A percentile compares a stretch with the other conserved stretches of the same genome.
These are phyloP conservation scores for Echium plantagineum DNA, from an alignment of 257 asterid species.

Conservation along the genomic window DNA sequence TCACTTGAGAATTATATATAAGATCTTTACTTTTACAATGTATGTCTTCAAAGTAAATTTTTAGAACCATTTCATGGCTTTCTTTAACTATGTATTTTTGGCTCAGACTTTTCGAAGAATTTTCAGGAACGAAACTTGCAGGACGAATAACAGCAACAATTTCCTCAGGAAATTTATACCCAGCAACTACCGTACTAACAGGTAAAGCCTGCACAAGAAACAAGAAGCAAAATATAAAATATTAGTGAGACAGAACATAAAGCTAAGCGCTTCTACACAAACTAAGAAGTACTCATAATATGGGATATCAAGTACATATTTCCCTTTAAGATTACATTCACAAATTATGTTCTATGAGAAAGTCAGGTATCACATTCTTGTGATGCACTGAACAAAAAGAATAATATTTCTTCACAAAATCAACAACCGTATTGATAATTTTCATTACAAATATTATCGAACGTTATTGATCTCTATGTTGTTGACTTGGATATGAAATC, in stretches of 20 bases:
- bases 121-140: slow-evolving; percentile 16
- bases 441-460: no score
- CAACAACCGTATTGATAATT: no score
- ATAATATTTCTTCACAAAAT: no score
- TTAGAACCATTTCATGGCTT: slow-evolving; percentile 25
- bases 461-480: no score
- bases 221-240: not conserved
- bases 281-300: no score
- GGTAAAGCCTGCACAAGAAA: slow-evolving; percentile 36
- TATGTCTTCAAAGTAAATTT: slow-evolving; percentile 9
- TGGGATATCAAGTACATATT: no score
- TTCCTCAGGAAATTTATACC: slow-evolving; percentile 36
- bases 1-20: slow-evolving; percentile 18
- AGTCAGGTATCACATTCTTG: no score
- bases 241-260: not conserved
- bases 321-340: no score
- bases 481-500: no score
- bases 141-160: slow-evolving; percentile 60
- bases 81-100: slow-evolving; percentile 38
- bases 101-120: slow-evolving; percentile 26
- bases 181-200: slow-evolving; percentile 27
- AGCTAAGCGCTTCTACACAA: not conserved
- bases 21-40: slow-evolving; percentile 3
- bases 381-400: no score
- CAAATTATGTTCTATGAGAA: no score